phyloP scores from a whole-genome alignment of 176 grass and related monocot genomes.

The Musa troglodytarum region DNA sequence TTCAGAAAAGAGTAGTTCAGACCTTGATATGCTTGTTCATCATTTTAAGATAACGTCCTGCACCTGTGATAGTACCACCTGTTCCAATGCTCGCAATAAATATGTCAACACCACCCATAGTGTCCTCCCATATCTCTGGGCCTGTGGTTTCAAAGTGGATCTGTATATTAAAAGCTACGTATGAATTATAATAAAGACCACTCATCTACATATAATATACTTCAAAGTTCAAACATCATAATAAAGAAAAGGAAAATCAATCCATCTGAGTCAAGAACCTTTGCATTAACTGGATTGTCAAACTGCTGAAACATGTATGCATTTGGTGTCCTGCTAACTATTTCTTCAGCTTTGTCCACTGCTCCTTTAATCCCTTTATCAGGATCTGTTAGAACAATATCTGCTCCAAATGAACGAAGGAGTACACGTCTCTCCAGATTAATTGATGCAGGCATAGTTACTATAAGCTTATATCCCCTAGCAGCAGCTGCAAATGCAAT shows the following conservation, averaged over 20 bases:
- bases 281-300: constrained; percentile 61
- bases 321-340: constrained; percentile 54
- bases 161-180: constrained; percentile 49
- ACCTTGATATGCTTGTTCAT: constrained; percentile 91
- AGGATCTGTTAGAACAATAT: constrained; percentile 82
- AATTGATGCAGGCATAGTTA: constrained; percentile 79
- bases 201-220: background rate
- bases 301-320: constrained; percentile 88
- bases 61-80: constrained; percentile 77
- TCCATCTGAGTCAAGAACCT: constrained; percentile 37
- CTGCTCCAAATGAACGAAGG: constrained; percentile 64
- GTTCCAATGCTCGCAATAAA: constrained; percentile 95
- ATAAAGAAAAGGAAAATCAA: background rate
- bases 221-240: background rate
- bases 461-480: constrained; percentile 83
- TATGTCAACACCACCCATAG: constrained; percentile 80
- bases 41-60: constrained; percentile 72
- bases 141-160: constrained; percentile 99
- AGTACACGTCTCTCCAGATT: constrained; percentile 69
- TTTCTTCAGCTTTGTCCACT: constrained; percentile 79
- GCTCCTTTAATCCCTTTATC: constrained; percentile 68
- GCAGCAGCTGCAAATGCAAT: constrained; percentile 80
- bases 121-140: constrained; percentile 98
- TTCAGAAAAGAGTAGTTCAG: background rate
- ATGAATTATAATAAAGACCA: background rate